A percentile compares a stretch with the other conserved stretches of the same genome.
phyloP scores from a whole-genome alignment of 371 early-diverging fungal species.

The Massospora cicadina region DNA sequence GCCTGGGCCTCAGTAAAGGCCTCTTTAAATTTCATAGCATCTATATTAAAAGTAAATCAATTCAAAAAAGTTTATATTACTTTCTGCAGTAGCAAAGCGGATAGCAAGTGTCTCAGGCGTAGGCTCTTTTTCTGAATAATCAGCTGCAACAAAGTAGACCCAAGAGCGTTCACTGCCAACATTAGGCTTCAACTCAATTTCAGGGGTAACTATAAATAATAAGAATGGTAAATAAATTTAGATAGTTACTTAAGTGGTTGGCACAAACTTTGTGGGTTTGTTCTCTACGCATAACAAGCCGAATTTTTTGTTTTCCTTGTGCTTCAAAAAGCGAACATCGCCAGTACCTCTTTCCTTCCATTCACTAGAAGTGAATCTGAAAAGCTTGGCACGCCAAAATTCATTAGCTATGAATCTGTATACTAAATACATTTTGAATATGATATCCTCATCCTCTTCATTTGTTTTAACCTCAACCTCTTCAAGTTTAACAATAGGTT shows the following conservation, averaged over 20 bases:
- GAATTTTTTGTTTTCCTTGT: conserved; percentile 75
- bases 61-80: conserved; percentile 17
- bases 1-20: conserved; percentile 51
- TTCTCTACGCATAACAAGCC: conserved; percentile 93
- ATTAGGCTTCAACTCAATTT: conserved; percentile 77
- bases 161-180: conserved; percentile 95
- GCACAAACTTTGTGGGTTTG: conserved; percentile 96
- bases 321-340: conserved; percentile 83
- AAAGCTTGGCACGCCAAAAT: conserved; percentile 88
- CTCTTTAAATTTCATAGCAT: conserved; percentile 39
- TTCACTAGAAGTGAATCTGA: conserved; percentile 86
- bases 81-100: conserved; percentile 89
- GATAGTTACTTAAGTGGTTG: conserved; percentile 64
- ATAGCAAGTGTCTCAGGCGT: conserved; percentile 80
- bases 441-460: conserved; percentile 83
- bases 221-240: background rate
- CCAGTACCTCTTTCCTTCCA: conserved; percentile 99
- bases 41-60: conserved; percentile 7
- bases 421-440: conserved; percentile 80
- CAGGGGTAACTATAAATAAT: conserved; percentile 38
- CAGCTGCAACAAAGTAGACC: conserved; percentile 83
- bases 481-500: conserved; percentile 85
- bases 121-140: conserved; percentile 75
- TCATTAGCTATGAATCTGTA: background rate
- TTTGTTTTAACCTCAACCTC: conserved; percentile 82